Evolutionary conservation across 352 stramenopile species (phyloP).

Genomic region (Pythium pyrilobum): DNA sequence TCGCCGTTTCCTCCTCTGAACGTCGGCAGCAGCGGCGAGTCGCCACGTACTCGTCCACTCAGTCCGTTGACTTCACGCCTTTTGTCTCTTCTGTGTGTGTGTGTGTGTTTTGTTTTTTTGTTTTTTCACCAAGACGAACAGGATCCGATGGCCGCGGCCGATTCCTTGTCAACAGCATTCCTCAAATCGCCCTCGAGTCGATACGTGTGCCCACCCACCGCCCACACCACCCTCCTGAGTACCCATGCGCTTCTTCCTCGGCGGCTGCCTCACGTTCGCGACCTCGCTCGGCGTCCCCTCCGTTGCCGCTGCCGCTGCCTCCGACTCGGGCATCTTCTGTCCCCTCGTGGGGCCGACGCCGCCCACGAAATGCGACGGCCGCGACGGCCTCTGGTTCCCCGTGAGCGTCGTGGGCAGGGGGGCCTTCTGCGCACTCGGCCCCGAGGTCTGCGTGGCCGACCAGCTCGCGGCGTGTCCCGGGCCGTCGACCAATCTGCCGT

Average conservation of each 20-base stretch:
- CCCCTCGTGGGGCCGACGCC: not conserved
- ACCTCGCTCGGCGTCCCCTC: too few species aligned
- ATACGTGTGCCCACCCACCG: not conserved
- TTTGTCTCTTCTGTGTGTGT: too few species aligned
- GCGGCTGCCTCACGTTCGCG: too few species aligned
- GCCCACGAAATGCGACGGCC: conserved; percentile 8
- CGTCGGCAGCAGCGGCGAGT: too few species aligned
- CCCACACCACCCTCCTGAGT: not conserved
- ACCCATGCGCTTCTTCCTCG: not conserved
- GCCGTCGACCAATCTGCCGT: conserved; percentile 7
- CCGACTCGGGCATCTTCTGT: not conserved
- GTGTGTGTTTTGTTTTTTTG: too few species aligned
- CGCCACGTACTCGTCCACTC: too few species aligned
- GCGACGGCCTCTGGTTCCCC: conserved; percentile 18
- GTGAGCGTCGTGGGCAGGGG: conserved; percentile 18
- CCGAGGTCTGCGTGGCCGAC: conserved; percentile 14
- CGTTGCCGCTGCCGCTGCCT: not conserved
- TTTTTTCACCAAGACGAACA: too few species aligned
- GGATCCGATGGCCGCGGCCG: too few species aligned
- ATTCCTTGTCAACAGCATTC: conserved; percentile 1
- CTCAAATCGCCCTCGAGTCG: conserved; percentile 2
- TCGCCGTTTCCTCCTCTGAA: too few species aligned
- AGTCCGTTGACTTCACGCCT: too few species aligned
- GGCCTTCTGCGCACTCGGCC: conserved; percentile 17
- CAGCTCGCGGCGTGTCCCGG: conserved; percentile 14